Evolutionary conservation across 148 eudicot genomes (phyloP).

Genomic region (Cornus florida): DNA sequence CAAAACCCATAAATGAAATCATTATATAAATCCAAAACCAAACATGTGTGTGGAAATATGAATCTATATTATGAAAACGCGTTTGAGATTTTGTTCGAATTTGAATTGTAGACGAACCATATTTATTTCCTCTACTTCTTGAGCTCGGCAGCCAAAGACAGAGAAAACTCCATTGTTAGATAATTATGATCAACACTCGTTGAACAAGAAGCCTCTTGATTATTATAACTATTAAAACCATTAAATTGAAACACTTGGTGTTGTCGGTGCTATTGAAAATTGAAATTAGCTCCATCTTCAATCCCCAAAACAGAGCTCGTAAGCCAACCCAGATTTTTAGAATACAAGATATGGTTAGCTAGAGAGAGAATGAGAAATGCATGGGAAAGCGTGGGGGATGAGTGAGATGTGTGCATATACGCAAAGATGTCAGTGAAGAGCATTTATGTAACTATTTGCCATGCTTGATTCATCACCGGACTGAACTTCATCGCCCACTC

Average conservation of each 20-base stretch:
- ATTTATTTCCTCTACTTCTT: slow-evolving; percentile 46
- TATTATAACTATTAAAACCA: neutral
- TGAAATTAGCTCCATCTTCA: slow-evolving; percentile 16
- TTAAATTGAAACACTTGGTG: slow-evolving; percentile 13
- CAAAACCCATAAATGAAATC: too few species aligned
- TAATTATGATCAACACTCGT: neutral
- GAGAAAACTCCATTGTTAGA: slow-evolving; percentile 20
- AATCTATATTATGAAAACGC: neutral
- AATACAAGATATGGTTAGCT: neutral
- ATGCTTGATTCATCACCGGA: too few species aligned
- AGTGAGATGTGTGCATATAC: too few species aligned
- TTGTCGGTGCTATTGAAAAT: slow-evolving; percentile 9
- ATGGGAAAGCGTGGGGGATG: too few species aligned
- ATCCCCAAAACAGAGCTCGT: slow-evolving; percentile 21
- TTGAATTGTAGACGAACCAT: slow-evolving; percentile 46
- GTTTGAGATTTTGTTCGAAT: neutral
- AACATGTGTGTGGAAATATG: neutral
- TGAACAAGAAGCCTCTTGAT: slow-evolving; percentile 8
- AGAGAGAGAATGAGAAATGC: too few species aligned
- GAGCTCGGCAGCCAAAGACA: slow-evolving; percentile 31
- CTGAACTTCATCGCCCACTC: too few species aligned
- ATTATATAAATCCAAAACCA: neutral
- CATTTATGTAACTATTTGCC: too few species aligned
- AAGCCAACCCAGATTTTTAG: slow-evolving; percentile 27
- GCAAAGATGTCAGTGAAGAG: too few species aligned